A percentile compares a stretch with the other conserved stretches of the same genome.
Conservation (phyloP, 2,329 filamentous ascomycete genomes). For the Sporothrix pseudoabietina region DNA sequence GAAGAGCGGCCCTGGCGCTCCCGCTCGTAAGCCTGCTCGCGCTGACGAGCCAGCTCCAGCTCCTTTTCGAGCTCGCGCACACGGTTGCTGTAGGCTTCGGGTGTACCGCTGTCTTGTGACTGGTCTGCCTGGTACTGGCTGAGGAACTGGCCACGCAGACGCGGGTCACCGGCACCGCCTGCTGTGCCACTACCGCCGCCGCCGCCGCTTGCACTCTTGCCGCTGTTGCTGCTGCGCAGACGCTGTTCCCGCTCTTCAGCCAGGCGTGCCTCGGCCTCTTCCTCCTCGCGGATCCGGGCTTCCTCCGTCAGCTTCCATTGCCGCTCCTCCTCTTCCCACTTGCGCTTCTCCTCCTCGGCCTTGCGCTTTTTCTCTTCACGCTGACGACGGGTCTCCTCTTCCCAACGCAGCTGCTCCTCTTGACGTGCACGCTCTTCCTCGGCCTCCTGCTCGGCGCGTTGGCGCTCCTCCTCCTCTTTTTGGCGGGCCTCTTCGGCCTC, state of each 20-base stretch:
- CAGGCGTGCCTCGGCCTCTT: conserved; percentile 67
- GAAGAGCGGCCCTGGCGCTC: conserved; percentile 56
- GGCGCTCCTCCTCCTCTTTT: conserved; percentile 55
- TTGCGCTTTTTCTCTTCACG: conserved; percentile 61
- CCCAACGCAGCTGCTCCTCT: conserved; percentile 69
- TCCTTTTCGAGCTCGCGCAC: conserved; percentile 80
- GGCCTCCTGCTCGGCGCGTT: conserved; percentile 51
- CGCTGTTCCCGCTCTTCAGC: conserved; percentile 66
- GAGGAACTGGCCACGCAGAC: conserved; percentile 78
- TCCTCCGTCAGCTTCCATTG: conserved; percentile 72
- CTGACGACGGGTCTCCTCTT: conserved; percentile 62
- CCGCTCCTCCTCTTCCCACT: conserved; percentile 67
- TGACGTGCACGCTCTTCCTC: conserved; percentile 64
- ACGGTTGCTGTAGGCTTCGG: conserved; percentile 60
- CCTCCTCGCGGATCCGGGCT: conserved; percentile 69
- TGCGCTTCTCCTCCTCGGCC: conserved; percentile 61
- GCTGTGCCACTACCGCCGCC: background rate
- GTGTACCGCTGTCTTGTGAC: conserved; percentile 38
- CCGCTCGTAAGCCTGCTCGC: conserved; percentile 65
- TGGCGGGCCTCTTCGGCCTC: conserved; percentile 63
- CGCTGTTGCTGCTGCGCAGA: conserved; percentile 57
- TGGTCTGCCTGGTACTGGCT: conserved; percentile 83
- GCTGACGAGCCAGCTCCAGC: conserved; percentile 62
- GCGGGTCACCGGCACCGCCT: conserved; percentile 54
- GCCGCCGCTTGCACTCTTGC: conserved; percentile 45